Evolutionary conservation across 306 rosid genomes (phyloP), one percentile per base, ranked within the genome.

Genomic region (Trifolium pratense): DNA sequence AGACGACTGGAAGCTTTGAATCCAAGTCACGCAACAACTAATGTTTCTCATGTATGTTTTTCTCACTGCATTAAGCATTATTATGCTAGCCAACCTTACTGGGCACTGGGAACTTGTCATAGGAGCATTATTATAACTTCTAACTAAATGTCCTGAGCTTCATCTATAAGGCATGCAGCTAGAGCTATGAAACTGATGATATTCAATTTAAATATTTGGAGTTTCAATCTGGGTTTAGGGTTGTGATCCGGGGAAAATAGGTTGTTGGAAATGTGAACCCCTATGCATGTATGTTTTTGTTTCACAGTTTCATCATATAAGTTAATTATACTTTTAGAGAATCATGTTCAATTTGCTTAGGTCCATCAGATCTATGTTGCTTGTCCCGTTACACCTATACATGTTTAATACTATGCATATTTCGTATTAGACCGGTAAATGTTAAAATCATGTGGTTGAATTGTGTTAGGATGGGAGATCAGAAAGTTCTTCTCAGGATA

Each of bases 1-100:
- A 86, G 97, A 78, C 80, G 98, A 71, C 70, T 93, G 59, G 97
- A 93, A 79, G 98, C 97, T 53, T 39, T 94, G 88, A 94, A 91
- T 78, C 96, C 92, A 20, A 65, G 34, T 73, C 86, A 86, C 49
- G 63, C 86, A 81, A 84, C 92, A 16, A 70, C 81, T 74, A 80
- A 84, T 10, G 42, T 70, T 76, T 66, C 83, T 81, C 81, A 68
- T 61, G 97, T 93, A 83, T 43, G 92, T 68, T 66, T 53, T 69
- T 46, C 64, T 68, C 66, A 45, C 40, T 46, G 1, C 42, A 23
- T 51, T 37, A 63, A 51, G 21, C 32, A 72, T 29, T 80, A 55
- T 59, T 61, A 15, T 43, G 61, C 49, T 64, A 42, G 58, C 37
- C 5, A 23, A 64, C 42, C 14, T 73, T 49, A 25, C 32, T 37